Percentiles rank a stretch among this genome's conserved stretches.
phyloP scores from a whole-genome alignment of 2,329 filamentous ascomycete species.

The Penicillium verrucosum region DNA sequence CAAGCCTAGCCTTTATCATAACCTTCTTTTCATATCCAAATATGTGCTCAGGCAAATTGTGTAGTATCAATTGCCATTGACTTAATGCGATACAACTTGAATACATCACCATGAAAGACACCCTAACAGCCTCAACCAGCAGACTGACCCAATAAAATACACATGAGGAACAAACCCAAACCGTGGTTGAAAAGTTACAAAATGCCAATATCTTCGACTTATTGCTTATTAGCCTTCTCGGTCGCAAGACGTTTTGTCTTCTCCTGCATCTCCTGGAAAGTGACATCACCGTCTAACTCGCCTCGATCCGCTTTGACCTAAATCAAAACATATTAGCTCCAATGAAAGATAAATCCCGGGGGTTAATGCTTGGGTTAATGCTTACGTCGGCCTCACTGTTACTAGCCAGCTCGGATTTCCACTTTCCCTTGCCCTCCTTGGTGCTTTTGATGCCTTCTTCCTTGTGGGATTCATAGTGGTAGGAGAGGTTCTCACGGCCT shows the following conservation, averaged over 20 bases:
- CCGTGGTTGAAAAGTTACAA: background rate
- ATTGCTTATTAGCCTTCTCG: slow-evolving; percentile 5
- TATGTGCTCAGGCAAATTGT: background rate
- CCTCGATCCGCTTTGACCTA: slow-evolving; percentile 60
- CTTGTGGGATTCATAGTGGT: slow-evolving; percentile 55
- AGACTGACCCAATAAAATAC: background rate
- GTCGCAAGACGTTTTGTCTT: slow-evolving; percentile 51
- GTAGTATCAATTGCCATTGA: slow-evolving; percentile 1
- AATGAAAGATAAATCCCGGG: too few relatives aligned
- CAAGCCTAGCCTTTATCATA: background rate
- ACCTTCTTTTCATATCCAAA: background rate
- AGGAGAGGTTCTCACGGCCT: slow-evolving; percentile 45
- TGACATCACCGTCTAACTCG: slow-evolving; percentile 39
- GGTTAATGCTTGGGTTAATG: slow-evolving; percentile 23
- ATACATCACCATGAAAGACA: background rate
- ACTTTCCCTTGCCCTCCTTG: slow-evolving; percentile 64
- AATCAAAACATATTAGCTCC: slow-evolving; percentile 1
- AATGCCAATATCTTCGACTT: background rate
- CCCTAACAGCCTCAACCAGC: background rate
- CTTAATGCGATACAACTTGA: background rate
- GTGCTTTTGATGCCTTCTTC: slow-evolving; percentile 55
- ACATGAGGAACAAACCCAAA: background rate
- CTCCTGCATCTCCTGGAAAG: slow-evolving; percentile 55
- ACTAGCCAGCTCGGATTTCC: slow-evolving; percentile 73
- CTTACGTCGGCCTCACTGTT: slow-evolving; percentile 73